These are phyloP conservation scores for Clavariopsis aquatica DNA, from an alignment of 495 filamentous ascomycete species.

Conservation along the genomic window DNA sequence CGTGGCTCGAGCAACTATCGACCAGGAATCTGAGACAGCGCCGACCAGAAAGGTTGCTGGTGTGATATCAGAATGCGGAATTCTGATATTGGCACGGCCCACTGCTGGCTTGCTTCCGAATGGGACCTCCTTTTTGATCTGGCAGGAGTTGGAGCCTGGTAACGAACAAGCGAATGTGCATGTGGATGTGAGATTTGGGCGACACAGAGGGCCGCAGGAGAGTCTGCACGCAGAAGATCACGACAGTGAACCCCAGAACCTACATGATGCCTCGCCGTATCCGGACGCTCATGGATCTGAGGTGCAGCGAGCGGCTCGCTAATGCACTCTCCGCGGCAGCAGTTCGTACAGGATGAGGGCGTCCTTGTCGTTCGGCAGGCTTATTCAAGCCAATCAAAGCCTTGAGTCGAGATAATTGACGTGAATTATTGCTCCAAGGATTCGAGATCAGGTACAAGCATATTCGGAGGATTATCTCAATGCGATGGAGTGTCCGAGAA, in stretches of 20 bases:
- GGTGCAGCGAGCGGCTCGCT: conserved; percentile 17
- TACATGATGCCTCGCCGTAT: conserved; percentile 21
- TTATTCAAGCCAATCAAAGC: conserved; percentile 21
- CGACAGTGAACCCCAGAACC: conserved; percentile 10
- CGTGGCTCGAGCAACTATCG: conserved; percentile 19
- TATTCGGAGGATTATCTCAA: not conserved
- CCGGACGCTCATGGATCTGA: conserved; percentile 8
- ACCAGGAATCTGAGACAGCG: conserved; percentile 27
- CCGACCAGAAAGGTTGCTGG: conserved; percentile 16
- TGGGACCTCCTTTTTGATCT: conserved; percentile 19
- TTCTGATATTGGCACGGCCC: conserved; percentile 25
- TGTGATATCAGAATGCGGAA: conserved; percentile 21
- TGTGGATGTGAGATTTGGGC: conserved; percentile 25
- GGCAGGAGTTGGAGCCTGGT: conserved; percentile 20
- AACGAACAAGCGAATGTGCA: conserved; percentile 18
- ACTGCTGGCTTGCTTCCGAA: conserved; percentile 9
- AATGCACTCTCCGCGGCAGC: conserved; percentile 23
- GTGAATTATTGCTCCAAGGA: conserved; percentile 14
- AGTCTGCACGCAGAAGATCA: conserved; percentile 17
- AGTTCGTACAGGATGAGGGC: conserved; percentile 18
- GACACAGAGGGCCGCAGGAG: conserved; percentile 22
- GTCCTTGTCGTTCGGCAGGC: conserved; percentile 8
- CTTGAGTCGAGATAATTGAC: conserved; percentile 5
- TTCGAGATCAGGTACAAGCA: not conserved
- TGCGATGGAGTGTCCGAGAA: not conserved